These are phyloP conservation scores for Sphagnum contortum DNA, from an alignment of 225 moss, liverwort and hornwort species.

Conservation along the genomic window DNA sequence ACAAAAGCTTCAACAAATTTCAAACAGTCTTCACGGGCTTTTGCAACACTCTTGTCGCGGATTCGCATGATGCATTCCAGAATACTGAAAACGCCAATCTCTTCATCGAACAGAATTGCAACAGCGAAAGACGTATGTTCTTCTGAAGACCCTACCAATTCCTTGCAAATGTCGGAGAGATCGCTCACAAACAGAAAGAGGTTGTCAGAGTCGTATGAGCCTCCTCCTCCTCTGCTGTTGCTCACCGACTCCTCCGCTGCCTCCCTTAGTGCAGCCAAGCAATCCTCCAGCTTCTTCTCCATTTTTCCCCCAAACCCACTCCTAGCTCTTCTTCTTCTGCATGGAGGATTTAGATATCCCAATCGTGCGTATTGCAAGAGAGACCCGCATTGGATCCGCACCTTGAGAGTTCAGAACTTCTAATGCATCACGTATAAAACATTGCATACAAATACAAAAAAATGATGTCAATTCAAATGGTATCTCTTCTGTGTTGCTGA, in stretches of 20 bases:
- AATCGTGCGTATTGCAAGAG: no score
- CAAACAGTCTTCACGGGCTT: conserved; percentile 65
- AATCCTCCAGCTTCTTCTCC: conserved; percentile 65
- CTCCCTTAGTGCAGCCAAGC: conserved; percentile 52
- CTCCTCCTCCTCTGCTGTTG: conserved; percentile 22
- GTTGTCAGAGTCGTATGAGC: conserved; percentile 44
- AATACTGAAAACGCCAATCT: conserved; percentile 51
- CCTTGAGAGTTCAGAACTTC: no score
- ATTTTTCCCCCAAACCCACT: no score
- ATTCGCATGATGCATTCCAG: conserved; percentile 46
- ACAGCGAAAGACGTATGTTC: conserved; percentile 69
- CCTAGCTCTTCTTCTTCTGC: no score
- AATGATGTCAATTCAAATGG: no score
- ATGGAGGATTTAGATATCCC: no score
- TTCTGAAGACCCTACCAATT: conserved; percentile 45
- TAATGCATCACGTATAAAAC: no score
- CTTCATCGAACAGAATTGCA: conserved; percentile 66
- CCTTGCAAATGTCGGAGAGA: conserved; percentile 54
- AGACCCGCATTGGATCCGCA: no score
- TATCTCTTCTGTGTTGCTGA: no score
- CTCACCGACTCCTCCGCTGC: no score
- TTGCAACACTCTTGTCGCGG: conserved; percentile 49
- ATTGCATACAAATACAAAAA: no score
- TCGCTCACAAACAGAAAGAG: conserved; percentile 48
- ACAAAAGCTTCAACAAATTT: conserved; percentile 51